phyloP scores from a whole-genome alignment of 768 basidiomycete genomes.

The Amanita rubescens region DNA sequence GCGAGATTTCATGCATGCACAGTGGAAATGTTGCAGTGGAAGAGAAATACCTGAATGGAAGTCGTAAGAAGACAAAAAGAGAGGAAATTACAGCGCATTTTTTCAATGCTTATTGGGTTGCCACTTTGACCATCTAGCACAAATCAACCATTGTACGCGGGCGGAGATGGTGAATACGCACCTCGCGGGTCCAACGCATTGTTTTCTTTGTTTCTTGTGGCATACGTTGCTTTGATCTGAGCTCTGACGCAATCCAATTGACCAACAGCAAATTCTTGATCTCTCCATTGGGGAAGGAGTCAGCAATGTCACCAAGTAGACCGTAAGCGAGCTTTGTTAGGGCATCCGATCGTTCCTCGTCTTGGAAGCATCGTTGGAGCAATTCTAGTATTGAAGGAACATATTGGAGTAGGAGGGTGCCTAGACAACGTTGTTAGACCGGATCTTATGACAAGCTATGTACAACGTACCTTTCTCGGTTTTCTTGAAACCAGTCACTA shows the following conservation, averaged over 20 bases:
- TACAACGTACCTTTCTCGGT: constrained; percentile 63
- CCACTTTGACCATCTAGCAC: constrained; percentile 67
- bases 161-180: constrained; percentile 25
- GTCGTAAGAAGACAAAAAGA: constrained; percentile 17
- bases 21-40: constrained; percentile 20
- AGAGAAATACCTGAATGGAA: constrained; percentile 15
- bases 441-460: constrained; percentile 2
- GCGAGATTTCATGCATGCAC: constrained; percentile 45
- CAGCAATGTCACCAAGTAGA: constrained; percentile 88
- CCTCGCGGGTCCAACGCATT: constrained; percentile 91
- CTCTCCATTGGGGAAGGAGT: constrained; percentile 74
- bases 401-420: constrained; percentile 57
- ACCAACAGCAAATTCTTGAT: constrained; percentile 72
- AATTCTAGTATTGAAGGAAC: constrained; percentile 73
- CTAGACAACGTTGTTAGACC: constrained; percentile 18
- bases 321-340: constrained; percentile 74
- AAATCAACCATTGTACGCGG: constrained; percentile 4
- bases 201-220: constrained; percentile 79
- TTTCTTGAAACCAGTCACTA: constrained; percentile 85
- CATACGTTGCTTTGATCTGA: constrained; percentile 70
- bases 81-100: constrained; percentile 14
- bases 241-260: constrained; percentile 71
- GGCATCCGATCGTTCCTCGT: constrained; percentile 80
- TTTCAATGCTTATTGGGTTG: constrained; percentile 54
- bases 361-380: constrained; percentile 63